Evolutionary conservation across 352 stramenopile species (phyloP).

Genomic region (Phytophthora cajani): DNA sequence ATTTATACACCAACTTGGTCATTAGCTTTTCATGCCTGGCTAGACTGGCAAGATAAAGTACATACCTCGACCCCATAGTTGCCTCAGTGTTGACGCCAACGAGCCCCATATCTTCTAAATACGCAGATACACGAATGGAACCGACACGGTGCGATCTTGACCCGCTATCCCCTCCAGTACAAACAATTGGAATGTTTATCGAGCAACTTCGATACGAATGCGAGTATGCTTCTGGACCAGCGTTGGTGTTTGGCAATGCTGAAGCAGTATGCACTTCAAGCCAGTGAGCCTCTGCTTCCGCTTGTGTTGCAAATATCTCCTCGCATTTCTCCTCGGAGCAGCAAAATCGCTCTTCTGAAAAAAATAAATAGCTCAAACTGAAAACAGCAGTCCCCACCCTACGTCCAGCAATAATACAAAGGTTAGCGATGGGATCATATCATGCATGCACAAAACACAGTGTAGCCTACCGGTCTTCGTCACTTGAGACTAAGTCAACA

Average conservation of each 20-base stretch:
- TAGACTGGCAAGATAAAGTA: not conserved
- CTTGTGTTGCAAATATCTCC: conserved; percentile 38
- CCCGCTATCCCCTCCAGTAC: conserved; percentile 5
- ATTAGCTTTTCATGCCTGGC: not conserved
- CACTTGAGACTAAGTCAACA: conserved; percentile 45
- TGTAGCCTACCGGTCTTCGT: conserved; percentile 26
- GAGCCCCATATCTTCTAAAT: conserved; percentile 45
- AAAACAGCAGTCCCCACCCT: conserved; percentile 58
- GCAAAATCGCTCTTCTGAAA: conserved; percentile 56
- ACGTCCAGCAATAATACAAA: not conserved
- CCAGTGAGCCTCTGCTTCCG: conserved; percentile 46
- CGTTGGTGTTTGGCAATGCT: conserved; percentile 14
- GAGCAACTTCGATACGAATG: conserved; percentile 56
- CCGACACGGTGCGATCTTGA: conserved; percentile 24
- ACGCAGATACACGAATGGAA: conserved; percentile 41
- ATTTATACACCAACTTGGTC: not conserved
- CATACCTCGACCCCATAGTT: conserved; percentile 10
- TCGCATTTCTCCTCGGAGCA: conserved; percentile 49
- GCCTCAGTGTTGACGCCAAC: conserved; percentile 3
- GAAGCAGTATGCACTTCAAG: conserved; percentile 38
- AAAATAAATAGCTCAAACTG: conserved; percentile 80
- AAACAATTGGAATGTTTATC: conserved; percentile 65
- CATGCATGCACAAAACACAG: not conserved
- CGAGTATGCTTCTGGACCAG: conserved; percentile 24
- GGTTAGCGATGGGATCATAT: not conserved